Evolutionary conservation across 371 early-diverging fungal genomes (phyloP).

Genomic region (Circinella minor): DNA sequence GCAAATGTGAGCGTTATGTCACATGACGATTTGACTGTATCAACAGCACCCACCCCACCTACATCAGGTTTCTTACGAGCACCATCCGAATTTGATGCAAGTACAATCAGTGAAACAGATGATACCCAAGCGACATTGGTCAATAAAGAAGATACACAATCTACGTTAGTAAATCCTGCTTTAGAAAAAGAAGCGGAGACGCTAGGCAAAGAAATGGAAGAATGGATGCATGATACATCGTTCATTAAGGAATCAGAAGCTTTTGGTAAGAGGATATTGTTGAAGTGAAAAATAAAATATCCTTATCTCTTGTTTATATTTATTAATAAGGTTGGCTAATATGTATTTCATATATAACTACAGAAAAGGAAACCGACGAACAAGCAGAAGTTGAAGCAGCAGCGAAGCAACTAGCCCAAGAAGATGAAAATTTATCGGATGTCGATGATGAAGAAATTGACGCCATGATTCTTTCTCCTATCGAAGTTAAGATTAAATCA

Average conservation of each 20-base stretch:
- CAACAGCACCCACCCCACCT: constrained; percentile 10
- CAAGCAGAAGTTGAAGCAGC: neutral
- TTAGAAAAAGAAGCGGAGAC: constrained; percentile 34
- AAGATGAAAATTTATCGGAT: constrained; percentile 55
- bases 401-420: neutral
- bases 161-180: constrained; percentile 14
- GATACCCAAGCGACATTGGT: constrained; percentile 21
- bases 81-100: neutral
- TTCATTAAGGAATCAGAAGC: constrained; percentile 35
- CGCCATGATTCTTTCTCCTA: constrained; percentile 68
- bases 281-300: no score
- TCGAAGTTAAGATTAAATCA: constrained; percentile 80
- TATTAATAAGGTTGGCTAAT: neutral
- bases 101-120: neutral
- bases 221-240: constrained; percentile 35
- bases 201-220: constrained; percentile 50
- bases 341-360: constrained; percentile 10
- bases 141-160: constrained; percentile 7
- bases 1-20: neutral
- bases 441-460: constrained; percentile 84
- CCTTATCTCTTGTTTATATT: no score
- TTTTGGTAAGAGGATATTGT: constrained; percentile 31
- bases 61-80: neutral
- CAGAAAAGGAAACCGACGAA: constrained; percentile 30
- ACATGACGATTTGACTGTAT: constrained; percentile 2